Base-by-base conservation (phyloP, 2,329 filamentous ascomycete species). In the Paraphaeosphaeria sporulosa region DNA sequence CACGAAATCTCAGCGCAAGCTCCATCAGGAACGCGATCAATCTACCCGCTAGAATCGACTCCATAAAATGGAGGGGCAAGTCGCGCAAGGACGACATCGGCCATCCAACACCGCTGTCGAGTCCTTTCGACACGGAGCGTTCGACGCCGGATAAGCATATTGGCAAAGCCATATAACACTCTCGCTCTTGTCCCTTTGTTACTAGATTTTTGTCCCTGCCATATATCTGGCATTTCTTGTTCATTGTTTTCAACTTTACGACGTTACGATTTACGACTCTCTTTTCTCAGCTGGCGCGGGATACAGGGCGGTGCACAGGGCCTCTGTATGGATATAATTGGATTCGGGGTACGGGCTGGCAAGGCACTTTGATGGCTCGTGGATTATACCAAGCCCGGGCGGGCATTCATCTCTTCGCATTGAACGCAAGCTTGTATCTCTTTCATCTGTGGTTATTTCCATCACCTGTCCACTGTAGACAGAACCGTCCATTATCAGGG, bases 71-170 rank as follows among this genome's bases (percentile, higher is more conserved):
- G 40, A 63, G 71, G 61, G 64, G 66, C 13, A 63, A 65, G 10
- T 34, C 53, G 32, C 58, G 52, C 54, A 74, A 74, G 51, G 68
- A 73, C 19, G 71, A 64, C 23, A 73, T 74, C 21, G 64, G 69
- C 15, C 54, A 62, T 51, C 73, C 73, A 7, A 64, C 55, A 21
- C 65, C 68, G 17, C 49, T 73, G 10, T 65, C 56, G 4, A 68
- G 66, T 52, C 68, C 70, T 1, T 68, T 72, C 53, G 65, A 64
- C 27, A 49, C 66, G 12, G 66, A 66, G 46, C 49, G 54, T 13
- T 49, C 57, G 27, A 51, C 34, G 8, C 30, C 10, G 42, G 59
- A n/a, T 17, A 55, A 54, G 53, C 52, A 59, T 21, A 61, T 60
- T 23, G 64, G 64, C 5, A 63, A 62, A 53, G 59, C 60, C n/a